These are phyloP conservation scores for Gillenia trifoliata DNA, from an alignment of 306 rosid genomes.

Conservation along the genomic window DNA sequence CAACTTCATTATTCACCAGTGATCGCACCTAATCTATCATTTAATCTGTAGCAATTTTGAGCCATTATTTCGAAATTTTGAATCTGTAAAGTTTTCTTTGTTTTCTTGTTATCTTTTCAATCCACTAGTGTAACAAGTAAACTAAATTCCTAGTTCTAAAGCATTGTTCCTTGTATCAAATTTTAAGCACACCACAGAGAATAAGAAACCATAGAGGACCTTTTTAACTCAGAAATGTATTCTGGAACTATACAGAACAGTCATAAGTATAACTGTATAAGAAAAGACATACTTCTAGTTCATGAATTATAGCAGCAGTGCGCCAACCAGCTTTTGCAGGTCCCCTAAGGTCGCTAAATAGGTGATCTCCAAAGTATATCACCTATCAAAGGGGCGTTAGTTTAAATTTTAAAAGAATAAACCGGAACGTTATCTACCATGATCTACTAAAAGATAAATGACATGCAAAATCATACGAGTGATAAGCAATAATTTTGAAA, in stretches of 20 bases:
- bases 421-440: not conserved
- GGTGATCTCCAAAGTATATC: slow-evolving; percentile 98
- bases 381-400: slow-evolving; percentile 45
- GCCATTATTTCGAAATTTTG: not conserved
- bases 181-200: not conserved
- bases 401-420: slow-evolving; percentile 15
- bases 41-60: not conserved
- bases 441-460: slow-evolving; percentile 1
- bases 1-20: too few relatives aligned
- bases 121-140: not conserved
- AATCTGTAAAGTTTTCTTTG: not conserved
- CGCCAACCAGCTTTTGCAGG: slow-evolving; percentile 99
- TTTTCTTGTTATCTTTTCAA: not conserved
- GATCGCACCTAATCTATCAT: not conserved
- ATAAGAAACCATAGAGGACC: not conserved
- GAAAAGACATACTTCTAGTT: slow-evolving; percentile 60
- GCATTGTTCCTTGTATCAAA: not conserved
- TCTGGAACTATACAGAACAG: not conserved
- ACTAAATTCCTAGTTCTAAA: not conserved
- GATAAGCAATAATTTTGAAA: slow-evolving; percentile 11
- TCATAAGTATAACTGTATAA: not conserved
- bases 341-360: slow-evolving; percentile 92
- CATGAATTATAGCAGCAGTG: slow-evolving; percentile 93
- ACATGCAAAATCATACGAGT: not conserved
- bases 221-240: not conserved